phyloP scores from a whole-genome alignment of 1,139 yeast genomes.

The Diutina scorzettiae region DNA sequence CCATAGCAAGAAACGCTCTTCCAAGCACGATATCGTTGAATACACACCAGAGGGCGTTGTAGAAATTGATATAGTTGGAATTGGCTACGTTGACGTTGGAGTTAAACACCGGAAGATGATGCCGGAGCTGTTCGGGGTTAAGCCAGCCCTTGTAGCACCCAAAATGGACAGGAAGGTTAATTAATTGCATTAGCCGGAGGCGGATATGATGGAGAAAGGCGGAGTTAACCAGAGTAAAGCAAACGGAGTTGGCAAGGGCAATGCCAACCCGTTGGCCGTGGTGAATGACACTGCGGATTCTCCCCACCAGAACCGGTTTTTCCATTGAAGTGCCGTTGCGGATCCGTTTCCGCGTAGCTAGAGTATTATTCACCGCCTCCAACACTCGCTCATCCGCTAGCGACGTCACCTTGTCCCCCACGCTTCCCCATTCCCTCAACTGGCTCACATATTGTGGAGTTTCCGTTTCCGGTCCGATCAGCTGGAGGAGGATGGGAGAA shows the following conservation, averaged over 20 bases:
- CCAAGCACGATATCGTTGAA: conserved; percentile 77
- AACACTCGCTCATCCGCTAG: not conserved
- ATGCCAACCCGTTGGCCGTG: not conserved
- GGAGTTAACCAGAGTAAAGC: not conserved
- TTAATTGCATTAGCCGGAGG: conserved; percentile 62
- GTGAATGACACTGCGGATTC: too few species aligned
- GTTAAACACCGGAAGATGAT: conserved; percentile 23
- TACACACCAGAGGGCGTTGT: conserved; percentile 82
- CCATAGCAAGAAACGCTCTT: not conserved
- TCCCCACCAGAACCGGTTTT: too few species aligned
- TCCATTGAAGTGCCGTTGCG: not conserved
- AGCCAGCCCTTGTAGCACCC: conserved; percentile 34
- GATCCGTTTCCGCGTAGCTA: not conserved
- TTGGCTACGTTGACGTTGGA: conserved; percentile 30
- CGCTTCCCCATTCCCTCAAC: not conserved
- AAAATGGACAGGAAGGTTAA: conserved; percentile 76
- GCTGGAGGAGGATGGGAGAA: conserved; percentile 55
- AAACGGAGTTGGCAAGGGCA: not conserved
- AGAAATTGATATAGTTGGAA: conserved; percentile 77
- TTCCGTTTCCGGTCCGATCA: not conserved
- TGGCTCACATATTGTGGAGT: not conserved
- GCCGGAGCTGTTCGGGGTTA: conserved; percentile 13
- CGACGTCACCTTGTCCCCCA: not conserved
- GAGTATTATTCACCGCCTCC: not conserved
- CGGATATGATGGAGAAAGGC: conserved; percentile 72